Evolutionary conservation across 1,139 yeast genomes (phyloP), one percentile per base, ranked within the genome.

Genomic region (Citeromyces hawaiiensis): DNA sequence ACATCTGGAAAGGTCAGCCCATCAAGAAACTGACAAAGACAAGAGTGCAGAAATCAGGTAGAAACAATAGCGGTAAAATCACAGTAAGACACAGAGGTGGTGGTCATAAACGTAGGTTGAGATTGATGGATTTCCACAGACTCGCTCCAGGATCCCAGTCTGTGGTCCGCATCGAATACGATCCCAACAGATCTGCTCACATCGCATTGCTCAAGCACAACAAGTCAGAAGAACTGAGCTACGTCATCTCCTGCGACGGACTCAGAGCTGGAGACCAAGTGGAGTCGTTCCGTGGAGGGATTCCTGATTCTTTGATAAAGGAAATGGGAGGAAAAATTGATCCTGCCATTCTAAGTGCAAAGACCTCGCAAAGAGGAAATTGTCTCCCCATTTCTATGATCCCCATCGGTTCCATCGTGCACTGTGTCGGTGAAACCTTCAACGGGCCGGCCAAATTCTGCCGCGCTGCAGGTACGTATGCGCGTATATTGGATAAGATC

Each of bases 71-170:
- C 10, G 99, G 99, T 49, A 72, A 74, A 48, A 85, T 91, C 52
- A 85, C 96, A 7, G 81, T 86, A 36, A 76, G 98, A 56, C 96
- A 93, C 57, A 77, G 93, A 59, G 98, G 98, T 57, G 98, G 98
- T 52, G 98, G 97, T 37, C 94, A 85, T 57, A 86, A 83, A 59
- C 79, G 87, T 54, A 75, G 98, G 60, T 72, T 83, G 36, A 74
- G 99, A 53, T 59, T 83, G 38, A 71, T 91, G 23, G 99, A 91
- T 59, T 79, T 80, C 54, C 67, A 68, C 51, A 72, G 99, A 53
- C 55, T 59, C 37, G 70, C 57, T 3, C 61, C 76, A 2, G 98
- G 97, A 18, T 71, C 70, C 40, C 94, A 86, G 50, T 70, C 74
- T 17, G 97, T 91, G 17, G 64, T 79, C 43, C 70, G 99, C 55